A percentile compares a stretch with the other conserved stretches of the same genome.
Conservation (phyloP, 257 asterid genomes). For the Solanum lycopersicoides region DNA sequence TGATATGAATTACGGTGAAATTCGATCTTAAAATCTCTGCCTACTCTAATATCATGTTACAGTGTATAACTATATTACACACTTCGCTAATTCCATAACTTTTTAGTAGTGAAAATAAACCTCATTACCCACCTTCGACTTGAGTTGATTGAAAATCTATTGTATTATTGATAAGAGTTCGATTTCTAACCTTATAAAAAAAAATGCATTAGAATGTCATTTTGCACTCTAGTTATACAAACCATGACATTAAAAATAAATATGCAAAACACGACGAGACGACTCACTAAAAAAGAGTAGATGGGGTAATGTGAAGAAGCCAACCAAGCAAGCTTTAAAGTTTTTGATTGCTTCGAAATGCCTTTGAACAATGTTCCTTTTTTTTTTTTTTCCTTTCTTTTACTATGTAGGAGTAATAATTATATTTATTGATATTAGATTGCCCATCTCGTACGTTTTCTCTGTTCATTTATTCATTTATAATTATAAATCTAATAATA, state of each 20-base stretch:
- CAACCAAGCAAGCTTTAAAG: constrained; percentile 17
- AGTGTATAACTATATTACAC: not conserved
- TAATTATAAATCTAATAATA: not conserved
- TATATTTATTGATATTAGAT: not conserved
- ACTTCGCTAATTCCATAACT: not conserved
- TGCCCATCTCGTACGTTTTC: constrained; percentile 36
- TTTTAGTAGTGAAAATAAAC: no score
- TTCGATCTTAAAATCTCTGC: no score
- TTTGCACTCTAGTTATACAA: not conserved
- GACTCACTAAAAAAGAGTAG: not conserved
- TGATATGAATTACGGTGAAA: not conserved
- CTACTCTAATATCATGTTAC: not conserved
- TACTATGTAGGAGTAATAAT: not conserved
- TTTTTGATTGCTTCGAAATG: constrained; percentile 20
- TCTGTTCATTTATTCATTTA: constrained; percentile 4
- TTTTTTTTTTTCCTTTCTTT: not conserved
- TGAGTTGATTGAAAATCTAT: not conserved
- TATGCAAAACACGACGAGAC: constrained; percentile 6
- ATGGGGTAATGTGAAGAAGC: constrained; percentile 17
- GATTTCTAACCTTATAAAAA: not conserved
- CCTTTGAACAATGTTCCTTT: constrained; percentile 19
- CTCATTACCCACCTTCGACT: not conserved
- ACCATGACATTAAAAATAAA: not conserved
- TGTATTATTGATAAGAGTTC: no score
- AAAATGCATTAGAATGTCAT: not conserved